Base-by-base conservation (phyloP, 2,329 filamentous ascomycete genomes). In the Aspergillus phoenicis region DNA sequence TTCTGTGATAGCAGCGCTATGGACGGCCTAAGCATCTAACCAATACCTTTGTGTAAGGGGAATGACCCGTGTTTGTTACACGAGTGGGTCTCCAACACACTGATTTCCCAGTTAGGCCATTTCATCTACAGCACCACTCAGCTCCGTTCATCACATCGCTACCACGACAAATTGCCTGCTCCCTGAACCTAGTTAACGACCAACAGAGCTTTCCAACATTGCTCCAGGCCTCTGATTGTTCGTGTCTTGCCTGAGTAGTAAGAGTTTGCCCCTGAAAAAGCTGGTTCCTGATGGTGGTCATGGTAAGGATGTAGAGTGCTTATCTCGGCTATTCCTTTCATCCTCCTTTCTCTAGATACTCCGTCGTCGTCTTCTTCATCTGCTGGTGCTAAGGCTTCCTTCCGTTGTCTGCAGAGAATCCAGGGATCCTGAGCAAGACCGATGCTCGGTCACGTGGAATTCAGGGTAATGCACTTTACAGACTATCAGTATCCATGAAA, bases 231-330 rank as follows among this genome's bases (percentile, higher is more conserved):
- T 36, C 33, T 36, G 33, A 36, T 13, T 36, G 4, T 36, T 36
- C 33, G 11, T 13, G 11, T 36, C 11, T 6, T 11, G 4, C 11
- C 33, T 36, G 33, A 5, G 20, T 13, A 20, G 8, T 45, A 45
- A 8, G 41, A 10, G 20, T 22, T 22, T 22, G 33, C 33, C 33
- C 33, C 41, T 22, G 41, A 22, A 45, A 45, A 36, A 22, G 8
- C 41, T 45, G 41, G 41, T 22, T 3, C 17, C 41, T 45, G 41
- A 22, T 6, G 2, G 7, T 10, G 20, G 20, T 45, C 41, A 45
- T 10, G 20, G 54, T 28, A 36, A 57, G 54, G 41, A 57, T 57
- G 39, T 57, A 57, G 47, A 38, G 54, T 57, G 54, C 54, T 57
- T 57, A 57, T 57, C 43, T 30, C 41, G 24, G 47, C n/a, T 38